Percentiles rank a stretch among this genome's conserved stretches.
These are phyloP conservation scores for Saitozyma sp. DNA, from an alignment of 768 basidiomycete species.

Conservation along the genomic window DNA sequence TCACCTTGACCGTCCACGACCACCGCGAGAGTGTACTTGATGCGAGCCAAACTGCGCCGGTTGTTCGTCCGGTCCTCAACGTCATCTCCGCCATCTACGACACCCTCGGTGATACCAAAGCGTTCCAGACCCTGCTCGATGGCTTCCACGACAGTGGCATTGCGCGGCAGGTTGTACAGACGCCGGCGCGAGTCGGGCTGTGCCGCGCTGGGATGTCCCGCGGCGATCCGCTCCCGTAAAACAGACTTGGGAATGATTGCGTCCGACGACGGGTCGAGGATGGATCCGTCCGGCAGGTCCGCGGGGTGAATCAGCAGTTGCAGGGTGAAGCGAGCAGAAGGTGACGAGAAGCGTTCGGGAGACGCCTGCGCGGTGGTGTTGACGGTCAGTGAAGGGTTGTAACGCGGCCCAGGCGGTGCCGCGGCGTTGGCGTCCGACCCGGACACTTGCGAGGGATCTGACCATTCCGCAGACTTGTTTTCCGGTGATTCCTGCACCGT, in stretches of 20 bases:
- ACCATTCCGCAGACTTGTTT: conserved; percentile 48
- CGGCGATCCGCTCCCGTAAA: conserved; percentile 61
- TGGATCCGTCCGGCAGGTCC: conserved; percentile 91
- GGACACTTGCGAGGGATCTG: conserved; percentile 13
- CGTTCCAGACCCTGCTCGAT: conserved; percentile 88
- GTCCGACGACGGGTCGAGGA: conserved; percentile 87
- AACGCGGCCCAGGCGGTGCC: conserved; percentile 6
- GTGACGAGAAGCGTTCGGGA: conserved; percentile 57
- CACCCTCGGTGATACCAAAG: conserved; percentile 94
- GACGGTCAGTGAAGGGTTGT: conserved; percentile 40
- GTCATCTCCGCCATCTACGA: conserved; percentile 97
- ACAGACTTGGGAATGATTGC: conserved; percentile 86
- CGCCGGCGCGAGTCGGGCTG: conserved; percentile 16
- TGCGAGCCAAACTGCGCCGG: conserved; percentile 71
- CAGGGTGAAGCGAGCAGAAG: conserved; percentile 78
- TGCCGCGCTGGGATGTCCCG: conserved; percentile 9
- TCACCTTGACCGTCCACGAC: conserved; percentile 66
- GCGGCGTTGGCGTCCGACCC: conserved; percentile 4
- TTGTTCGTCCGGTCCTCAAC: conserved; percentile 88
- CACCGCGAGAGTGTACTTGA: conserved; percentile 77
- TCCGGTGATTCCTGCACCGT: conserved; percentile 54
- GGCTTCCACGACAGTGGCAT: conserved; percentile 92
- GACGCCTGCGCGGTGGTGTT: conserved; percentile 27
- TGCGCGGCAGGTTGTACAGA: conserved; percentile 88
- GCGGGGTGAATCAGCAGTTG: conserved; percentile 83